Percentiles rank a stretch among this genome's conserved stretches.
Evolutionary conservation across 163 green algal species (phyloP).

Genomic region (Volvox carteri): DNA sequence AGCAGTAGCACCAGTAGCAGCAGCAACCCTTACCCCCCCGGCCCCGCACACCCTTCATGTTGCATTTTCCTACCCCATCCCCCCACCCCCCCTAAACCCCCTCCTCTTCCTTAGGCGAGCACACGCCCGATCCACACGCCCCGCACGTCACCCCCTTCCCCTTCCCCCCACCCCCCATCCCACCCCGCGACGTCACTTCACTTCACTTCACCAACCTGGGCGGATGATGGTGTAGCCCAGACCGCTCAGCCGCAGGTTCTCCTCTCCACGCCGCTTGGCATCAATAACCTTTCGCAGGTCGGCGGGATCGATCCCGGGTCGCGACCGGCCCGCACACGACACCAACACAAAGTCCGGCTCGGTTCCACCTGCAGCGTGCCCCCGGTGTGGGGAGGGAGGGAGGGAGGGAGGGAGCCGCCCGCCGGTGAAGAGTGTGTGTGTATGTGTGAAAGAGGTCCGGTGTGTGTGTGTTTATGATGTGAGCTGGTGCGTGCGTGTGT

Average conservation of each 20-base stretch:
- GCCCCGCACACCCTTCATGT: no score
- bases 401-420: no score
- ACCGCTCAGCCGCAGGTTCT: constrained; percentile 87
- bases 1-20: no score
- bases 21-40: no score
- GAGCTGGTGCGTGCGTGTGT: no score
- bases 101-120: background rate
- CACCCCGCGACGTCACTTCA: no score
- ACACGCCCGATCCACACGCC: background rate
- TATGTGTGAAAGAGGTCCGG: no score
- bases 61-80: no score
- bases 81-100: background rate
- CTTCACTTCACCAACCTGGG: constrained; percentile 67
- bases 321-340: constrained; percentile 84
- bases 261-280: constrained; percentile 88
- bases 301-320: constrained; percentile 53
- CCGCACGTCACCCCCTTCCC: background rate
- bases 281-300: constrained; percentile 65
- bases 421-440: no score
- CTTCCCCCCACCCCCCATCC: background rate
- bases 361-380: constrained; percentile 66
- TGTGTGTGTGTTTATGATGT: no score
- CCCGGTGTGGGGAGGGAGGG: no score
- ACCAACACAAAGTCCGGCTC: constrained; percentile 97
- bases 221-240: constrained; percentile 97